phyloP scores from a whole-genome alignment of 352 stramenopile genomes.

The Phytophthora ohioensis region DNA sequence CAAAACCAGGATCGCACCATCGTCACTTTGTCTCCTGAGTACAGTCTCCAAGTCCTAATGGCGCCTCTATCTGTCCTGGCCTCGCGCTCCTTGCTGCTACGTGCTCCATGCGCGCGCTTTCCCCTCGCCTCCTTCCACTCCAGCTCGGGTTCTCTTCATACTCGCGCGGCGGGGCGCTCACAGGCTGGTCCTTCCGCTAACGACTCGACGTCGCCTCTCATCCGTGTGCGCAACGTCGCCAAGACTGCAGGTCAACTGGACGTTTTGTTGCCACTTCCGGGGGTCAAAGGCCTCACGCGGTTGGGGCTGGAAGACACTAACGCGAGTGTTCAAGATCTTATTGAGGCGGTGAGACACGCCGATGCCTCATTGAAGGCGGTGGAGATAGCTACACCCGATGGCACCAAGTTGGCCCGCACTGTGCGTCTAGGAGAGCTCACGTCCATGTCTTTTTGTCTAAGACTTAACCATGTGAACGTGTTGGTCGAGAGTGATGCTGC shows the following conservation, averaged over 20 bases:
- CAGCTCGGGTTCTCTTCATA: conserved; percentile 23
- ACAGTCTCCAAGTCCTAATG: conserved; percentile 8
- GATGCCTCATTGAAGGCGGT: conserved; percentile 72
- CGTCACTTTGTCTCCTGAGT: conserved; percentile 13
- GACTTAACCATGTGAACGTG: conserved; percentile 74
- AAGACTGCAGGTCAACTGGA: conserved; percentile 50
- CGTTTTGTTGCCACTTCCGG: conserved; percentile 70
- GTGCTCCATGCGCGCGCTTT: conserved; percentile 12
- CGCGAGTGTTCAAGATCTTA: conserved; percentile 59
- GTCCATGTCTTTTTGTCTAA: conserved; percentile 73
- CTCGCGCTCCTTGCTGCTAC: conserved; percentile 10
- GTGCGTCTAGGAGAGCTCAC: conserved; percentile 70
- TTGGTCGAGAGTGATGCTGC: conserved; percentile 56
- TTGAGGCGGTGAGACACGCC: conserved; percentile 57
- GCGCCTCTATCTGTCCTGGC: conserved; percentile 5
- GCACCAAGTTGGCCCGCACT: conserved; percentile 72
- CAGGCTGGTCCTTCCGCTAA: conserved; percentile 1
- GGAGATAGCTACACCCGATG: conserved; percentile 70
- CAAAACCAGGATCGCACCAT: conserved; percentile 8
- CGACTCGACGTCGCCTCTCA: conserved; percentile 30
- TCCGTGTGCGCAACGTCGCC: conserved; percentile 61
- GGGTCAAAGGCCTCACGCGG: conserved; percentile 57
- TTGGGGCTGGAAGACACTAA: conserved; percentile 50
- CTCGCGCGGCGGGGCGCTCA: conserved; percentile 25
- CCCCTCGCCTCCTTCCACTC: conserved; percentile 25